Percentiles rank a stretch among this genome's conserved stretches.
phyloP scores from a whole-genome alignment of 2,329 filamentous ascomycete genomes.

The Colletotrichum musae region DNA sequence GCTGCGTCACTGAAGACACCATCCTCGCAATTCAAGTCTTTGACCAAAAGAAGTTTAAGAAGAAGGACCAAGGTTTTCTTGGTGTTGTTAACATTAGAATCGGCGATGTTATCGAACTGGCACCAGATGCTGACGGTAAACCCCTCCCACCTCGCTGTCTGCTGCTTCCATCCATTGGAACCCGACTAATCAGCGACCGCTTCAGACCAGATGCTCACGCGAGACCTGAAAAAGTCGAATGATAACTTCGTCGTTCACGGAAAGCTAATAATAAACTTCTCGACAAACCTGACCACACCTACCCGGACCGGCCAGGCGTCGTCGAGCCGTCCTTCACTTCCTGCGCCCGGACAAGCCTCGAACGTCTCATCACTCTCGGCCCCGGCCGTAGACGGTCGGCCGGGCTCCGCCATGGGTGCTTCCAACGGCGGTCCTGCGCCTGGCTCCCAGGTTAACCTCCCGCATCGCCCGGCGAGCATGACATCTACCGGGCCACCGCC shows the following conservation, averaged over 20 bases:
- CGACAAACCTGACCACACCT: slow-evolving; percentile 86
- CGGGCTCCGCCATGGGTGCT: slow-evolving; percentile 67
- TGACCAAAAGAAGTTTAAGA: slow-evolving; percentile 99
- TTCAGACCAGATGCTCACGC: slow-evolving; percentile 98
- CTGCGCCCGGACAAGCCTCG: slow-evolving; percentile 58
- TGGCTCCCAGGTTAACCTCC: slow-evolving; percentile 57
- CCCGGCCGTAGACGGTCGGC: slow-evolving; percentile 62
- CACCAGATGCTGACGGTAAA: slow-evolving; percentile 91
- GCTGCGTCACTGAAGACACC: slow-evolving; percentile 92
- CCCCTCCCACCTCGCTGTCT: slow-evolving; percentile 40
- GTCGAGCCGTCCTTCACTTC: slow-evolving; percentile 62
- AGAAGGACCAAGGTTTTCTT: slow-evolving; percentile 99
- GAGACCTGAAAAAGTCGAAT: slow-evolving; percentile 97
- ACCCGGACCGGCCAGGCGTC: slow-evolving; percentile 67
- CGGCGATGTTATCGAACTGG: slow-evolving; percentile 93
- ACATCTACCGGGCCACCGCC: slow-evolving; percentile 49
- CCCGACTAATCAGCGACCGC: slow-evolving; percentile 47
- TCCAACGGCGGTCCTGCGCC: slow-evolving; percentile 60
- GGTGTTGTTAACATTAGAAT: slow-evolving; percentile 98
- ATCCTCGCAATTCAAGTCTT: slow-evolving; percentile 99
- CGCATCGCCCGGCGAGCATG: slow-evolving; percentile 64
- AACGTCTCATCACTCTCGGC: slow-evolving; percentile 60
- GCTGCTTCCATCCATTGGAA: slow-evolving; percentile 34
- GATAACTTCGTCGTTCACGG: slow-evolving; percentile 98
- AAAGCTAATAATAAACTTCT: slow-evolving; percentile 96